Evolutionary conservation across 2,329 filamentous ascomycete genomes (phyloP).

Genomic region (Colletotrichum costaricense): DNA sequence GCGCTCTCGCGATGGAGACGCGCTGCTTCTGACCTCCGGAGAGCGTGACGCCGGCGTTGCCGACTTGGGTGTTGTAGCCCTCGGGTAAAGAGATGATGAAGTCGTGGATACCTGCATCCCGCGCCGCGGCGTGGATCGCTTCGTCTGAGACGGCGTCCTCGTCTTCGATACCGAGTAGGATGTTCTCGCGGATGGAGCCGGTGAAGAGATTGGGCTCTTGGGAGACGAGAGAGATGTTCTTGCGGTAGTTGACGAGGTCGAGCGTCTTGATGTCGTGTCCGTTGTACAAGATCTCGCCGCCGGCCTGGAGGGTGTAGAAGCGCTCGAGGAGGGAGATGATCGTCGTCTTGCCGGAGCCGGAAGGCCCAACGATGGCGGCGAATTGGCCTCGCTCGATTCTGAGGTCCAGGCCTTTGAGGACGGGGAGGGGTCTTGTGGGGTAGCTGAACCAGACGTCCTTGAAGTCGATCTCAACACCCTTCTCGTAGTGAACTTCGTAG

Average conservation of each 20-base stretch:
- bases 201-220: conserved; percentile 56
- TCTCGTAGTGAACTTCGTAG: conserved; percentile 37
- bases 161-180: conserved; percentile 37
- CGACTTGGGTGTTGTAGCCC: conserved; percentile 61
- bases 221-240: conserved; percentile 52
- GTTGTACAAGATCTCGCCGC: conserved; percentile 44
- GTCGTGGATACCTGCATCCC: conserved; percentile 72
- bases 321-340: conserved; percentile 44
- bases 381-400: conserved; percentile 69
- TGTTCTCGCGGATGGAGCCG: conserved; percentile 47
- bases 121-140: conserved; percentile 35
- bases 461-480: conserved; percentile 37
- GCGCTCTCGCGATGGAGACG: conserved; percentile 54
- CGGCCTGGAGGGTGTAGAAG: conserved; percentile 38
- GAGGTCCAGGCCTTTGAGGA: conserved; percentile 35
- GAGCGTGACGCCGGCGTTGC: conserved; percentile 41
- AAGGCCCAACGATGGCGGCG: conserved; percentile 76
- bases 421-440: conserved; percentile 21
- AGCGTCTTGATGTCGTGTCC: conserved; percentile 44
- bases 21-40: conserved; percentile 69
- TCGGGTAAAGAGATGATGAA: conserved; percentile 76
- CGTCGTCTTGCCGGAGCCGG: conserved; percentile 47
- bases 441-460: conserved; percentile 37
- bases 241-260: conserved; percentile 43
- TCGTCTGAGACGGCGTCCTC: conserved; percentile 25